Evolutionary conservation across 495 filamentous ascomycete genomes (phyloP).

Genomic region (Xeromyces bisporus): DNA sequence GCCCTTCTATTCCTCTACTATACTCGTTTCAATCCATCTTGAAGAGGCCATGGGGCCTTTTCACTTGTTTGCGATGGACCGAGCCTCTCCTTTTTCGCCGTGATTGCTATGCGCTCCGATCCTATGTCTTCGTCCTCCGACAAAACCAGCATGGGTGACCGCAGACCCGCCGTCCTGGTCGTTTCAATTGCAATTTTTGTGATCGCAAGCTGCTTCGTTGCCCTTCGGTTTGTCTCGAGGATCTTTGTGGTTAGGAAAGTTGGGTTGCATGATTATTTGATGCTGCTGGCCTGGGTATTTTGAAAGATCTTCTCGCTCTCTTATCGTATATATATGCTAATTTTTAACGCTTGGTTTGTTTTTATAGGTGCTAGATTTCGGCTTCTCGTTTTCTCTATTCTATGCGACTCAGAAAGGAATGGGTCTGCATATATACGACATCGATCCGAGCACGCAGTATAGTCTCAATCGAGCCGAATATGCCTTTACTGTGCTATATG

Average conservation of each 20-base stretch:
- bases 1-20: neutral
- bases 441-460: constrained; percentile 27
- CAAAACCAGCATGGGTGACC: constrained; percentile 29
- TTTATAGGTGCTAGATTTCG: constrained; percentile 48
- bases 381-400: constrained; percentile 59
- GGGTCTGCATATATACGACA: constrained; percentile 54
- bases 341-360: constrained; percentile 2
- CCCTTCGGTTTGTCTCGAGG: constrained; percentile 53
- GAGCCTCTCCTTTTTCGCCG: neutral
- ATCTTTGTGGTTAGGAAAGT: constrained; percentile 53
- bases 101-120: neutral
- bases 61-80: neutral
- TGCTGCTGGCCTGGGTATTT: constrained; percentile 65
- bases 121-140: neutral
- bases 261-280: constrained; percentile 66
- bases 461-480: constrained; percentile 54
- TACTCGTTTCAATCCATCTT: too few relatives aligned
- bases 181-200: constrained; percentile 56
- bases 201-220: constrained; percentile 53
- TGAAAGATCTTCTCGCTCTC: constrained; percentile 1
- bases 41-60: neutral
- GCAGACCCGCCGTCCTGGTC: constrained; percentile 50
- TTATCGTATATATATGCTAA: neutral
- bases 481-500: constrained; percentile 70
- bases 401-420: constrained; percentile 54